phyloP scores from a whole-genome alignment of 2,329 filamentous ascomycete genomes.

The Aspergillus sp. region DNA sequence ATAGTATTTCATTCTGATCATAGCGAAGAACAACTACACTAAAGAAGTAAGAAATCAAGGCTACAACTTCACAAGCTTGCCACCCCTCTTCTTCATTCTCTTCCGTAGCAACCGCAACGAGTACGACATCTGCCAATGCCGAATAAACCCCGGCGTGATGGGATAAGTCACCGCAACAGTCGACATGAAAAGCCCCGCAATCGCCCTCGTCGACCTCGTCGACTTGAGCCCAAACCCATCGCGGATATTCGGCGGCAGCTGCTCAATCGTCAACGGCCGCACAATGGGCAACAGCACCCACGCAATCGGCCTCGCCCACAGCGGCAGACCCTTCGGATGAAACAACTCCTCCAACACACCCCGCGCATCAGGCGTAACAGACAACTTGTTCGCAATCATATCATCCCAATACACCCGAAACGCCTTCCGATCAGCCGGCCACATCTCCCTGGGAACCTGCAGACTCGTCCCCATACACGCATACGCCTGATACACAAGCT shows the following conservation, averaged over 20 bases:
- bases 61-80: constrained; percentile 11
- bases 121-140: constrained; percentile 7
- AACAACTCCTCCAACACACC: constrained; percentile 8
- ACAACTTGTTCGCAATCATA: constrained; percentile 1
- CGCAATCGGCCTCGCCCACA: constrained; percentile 8
- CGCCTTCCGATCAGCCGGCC: constrained; percentile 8
- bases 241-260: constrained; percentile 10
- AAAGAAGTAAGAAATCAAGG: not conserved
- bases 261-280: constrained; percentile 10
- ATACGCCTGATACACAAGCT: constrained; percentile 14
- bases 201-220: constrained; percentile 3
- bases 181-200: constrained; percentile 4
- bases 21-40: too few relatives aligned
- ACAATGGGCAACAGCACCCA: constrained; percentile 10
- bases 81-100: constrained; percentile 15
- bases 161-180: constrained; percentile 10
- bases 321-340: constrained; percentile 4
- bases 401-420: constrained; percentile 17
- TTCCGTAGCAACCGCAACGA: constrained; percentile 12
- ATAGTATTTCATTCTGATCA: not conserved
- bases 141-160: constrained; percentile 5
- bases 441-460: constrained; percentile 11
- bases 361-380: constrained; percentile 7
- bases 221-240: constrained; percentile 11
- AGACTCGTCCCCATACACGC: constrained; percentile 10